A percentile compares a stretch with the other conserved stretches of the same genome.
These are phyloP conservation scores for Caloboletus firmus DNA, from an alignment of 1,284 basidiomycete genomes.

Conservation along the genomic window DNA sequence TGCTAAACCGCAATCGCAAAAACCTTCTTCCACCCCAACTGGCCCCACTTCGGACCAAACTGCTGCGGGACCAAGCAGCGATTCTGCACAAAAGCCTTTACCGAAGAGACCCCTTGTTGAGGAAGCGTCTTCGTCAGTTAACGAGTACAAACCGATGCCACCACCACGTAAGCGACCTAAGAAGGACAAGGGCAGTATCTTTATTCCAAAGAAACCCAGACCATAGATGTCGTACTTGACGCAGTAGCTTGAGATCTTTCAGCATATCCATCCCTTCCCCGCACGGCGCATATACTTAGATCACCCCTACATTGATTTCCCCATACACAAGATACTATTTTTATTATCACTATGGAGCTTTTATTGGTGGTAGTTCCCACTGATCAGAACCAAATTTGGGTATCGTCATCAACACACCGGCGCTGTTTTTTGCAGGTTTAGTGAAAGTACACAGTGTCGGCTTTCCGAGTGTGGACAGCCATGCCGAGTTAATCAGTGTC, in stretches of 20 bases:
- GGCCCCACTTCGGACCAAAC: slow-evolving; percentile 1
- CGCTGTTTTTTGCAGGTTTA: slow-evolving; percentile 75
- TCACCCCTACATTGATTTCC: background rate
- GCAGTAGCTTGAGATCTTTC: background rate
- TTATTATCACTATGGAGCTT: slow-evolving; percentile 36
- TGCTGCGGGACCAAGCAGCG: background rate
- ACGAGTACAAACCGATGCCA: slow-evolving; percentile 13
- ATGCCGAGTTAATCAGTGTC: slow-evolving; percentile 86
- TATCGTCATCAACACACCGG: slow-evolving; percentile 65
- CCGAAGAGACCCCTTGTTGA: slow-evolving; percentile 28
- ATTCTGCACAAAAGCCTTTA: background rate
- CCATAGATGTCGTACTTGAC: slow-evolving; percentile 15
- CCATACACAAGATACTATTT: slow-evolving; percentile 7
- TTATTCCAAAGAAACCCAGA: slow-evolving; percentile 47
- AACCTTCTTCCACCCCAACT: background rate
- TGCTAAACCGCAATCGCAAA: slow-evolving; percentile 26
- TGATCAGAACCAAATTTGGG: slow-evolving; percentile 82
- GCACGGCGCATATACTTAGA: slow-evolving; percentile 9
- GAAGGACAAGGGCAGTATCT: slow-evolving; percentile 45
- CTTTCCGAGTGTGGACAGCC: slow-evolving; percentile 83
- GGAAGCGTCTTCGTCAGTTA: slow-evolving; percentile 17
- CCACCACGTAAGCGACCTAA: slow-evolving; percentile 40
- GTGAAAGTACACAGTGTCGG: slow-evolving; percentile 84
- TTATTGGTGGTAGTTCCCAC: slow-evolving; percentile 83
- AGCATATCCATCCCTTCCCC: background rate